These are phyloP conservation scores for Pleurotus cornucopiae DNA, from an alignment of 768 basidiomycete genomes.

Conservation along the genomic window DNA sequence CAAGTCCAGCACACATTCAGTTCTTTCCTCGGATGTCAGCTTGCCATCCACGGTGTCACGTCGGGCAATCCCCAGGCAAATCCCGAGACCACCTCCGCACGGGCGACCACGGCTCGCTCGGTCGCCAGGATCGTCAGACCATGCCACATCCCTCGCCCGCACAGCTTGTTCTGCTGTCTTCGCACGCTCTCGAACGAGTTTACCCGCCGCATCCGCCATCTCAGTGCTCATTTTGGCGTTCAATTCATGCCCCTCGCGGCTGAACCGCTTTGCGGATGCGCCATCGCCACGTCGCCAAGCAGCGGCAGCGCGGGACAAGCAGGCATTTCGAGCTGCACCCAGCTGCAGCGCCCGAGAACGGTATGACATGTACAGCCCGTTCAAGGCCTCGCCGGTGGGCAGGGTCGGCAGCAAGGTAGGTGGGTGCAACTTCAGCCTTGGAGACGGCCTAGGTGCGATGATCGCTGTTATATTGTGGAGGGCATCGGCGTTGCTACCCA, in stretches of 20 bases:
- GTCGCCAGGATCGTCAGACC: slow-evolving; percentile 86
- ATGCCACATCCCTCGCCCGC: slow-evolving; percentile 58
- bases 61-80: slow-evolving; percentile 82
- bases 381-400: slow-evolving; percentile 78
- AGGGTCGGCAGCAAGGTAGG: slow-evolving; percentile 86
- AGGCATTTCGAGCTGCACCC: slow-evolving; percentile 91
- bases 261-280: slow-evolving; percentile 92
- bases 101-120: slow-evolving; percentile 66
- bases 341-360: slow-evolving; percentile 86
- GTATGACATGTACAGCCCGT: slow-evolving; percentile 83
- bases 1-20: slow-evolving; percentile 82
- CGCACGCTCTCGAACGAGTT: slow-evolving; percentile 80
- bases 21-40: slow-evolving; percentile 80
- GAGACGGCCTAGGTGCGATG: slow-evolving; percentile 77
- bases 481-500: slow-evolving; percentile 58
- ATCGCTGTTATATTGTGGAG: slow-evolving; percentile 64
- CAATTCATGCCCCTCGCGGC: slow-evolving; percentile 88
- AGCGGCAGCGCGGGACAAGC: slow-evolving; percentile 90
- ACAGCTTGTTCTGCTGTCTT: slow-evolving; percentile 75
- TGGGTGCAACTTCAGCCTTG: slow-evolving; percentile 78
- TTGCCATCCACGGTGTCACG: slow-evolving; percentile 46
- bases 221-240: slow-evolving; percentile 89
- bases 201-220: slow-evolving; percentile 80
- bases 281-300: slow-evolving; percentile 96
- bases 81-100: slow-evolving; percentile 80